Evolutionary conservation across 2,329 filamentous ascomycete species (phyloP).

Genomic region (Aspergillus brasiliensis): DNA sequence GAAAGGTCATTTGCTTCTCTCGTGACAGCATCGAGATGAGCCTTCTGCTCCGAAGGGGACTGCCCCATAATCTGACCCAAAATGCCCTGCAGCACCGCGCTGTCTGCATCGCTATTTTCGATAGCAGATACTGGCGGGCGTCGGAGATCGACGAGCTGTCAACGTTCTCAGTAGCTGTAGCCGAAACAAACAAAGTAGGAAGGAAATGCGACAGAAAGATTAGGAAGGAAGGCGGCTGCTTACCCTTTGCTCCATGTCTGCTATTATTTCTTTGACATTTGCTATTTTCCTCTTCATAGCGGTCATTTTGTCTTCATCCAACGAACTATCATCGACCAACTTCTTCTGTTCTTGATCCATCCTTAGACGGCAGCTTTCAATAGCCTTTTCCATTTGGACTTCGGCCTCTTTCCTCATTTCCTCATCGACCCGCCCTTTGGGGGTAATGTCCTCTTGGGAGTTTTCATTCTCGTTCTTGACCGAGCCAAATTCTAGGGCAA

Average conservation of each 20-base stretch:
- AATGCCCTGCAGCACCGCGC: constrained; percentile 57
- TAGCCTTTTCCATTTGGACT: constrained; percentile 62
- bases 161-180: constrained; percentile 9
- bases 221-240: constrained; percentile 20
- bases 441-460: constrained; percentile 41
- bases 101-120: constrained; percentile 35
- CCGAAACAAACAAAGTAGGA: constrained; percentile 5
- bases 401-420: constrained; percentile 60
- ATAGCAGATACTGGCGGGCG: constrained; percentile 55
- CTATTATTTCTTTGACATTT: constrained; percentile 63
- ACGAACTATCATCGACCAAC: constrained; percentile 39
- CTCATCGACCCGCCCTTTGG: constrained; percentile 51
- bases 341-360: constrained; percentile 56
- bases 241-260: constrained; percentile 63
- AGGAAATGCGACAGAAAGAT: neutral
- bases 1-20: constrained; percentile 62
- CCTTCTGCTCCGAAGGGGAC: constrained; percentile 55
- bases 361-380: constrained; percentile 58
- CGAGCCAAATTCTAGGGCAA: constrained; percentile 91
- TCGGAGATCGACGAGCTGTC: constrained; percentile 58
- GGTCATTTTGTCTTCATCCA: constrained; percentile 43
- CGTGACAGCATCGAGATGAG: constrained; percentile 56
- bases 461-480: constrained; percentile 55
- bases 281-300: constrained; percentile 52
- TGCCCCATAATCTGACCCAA: constrained; percentile 61